Evolutionary conservation across 306 rosid genomes (phyloP).

Genomic region (Quercus agrifolia): DNA sequence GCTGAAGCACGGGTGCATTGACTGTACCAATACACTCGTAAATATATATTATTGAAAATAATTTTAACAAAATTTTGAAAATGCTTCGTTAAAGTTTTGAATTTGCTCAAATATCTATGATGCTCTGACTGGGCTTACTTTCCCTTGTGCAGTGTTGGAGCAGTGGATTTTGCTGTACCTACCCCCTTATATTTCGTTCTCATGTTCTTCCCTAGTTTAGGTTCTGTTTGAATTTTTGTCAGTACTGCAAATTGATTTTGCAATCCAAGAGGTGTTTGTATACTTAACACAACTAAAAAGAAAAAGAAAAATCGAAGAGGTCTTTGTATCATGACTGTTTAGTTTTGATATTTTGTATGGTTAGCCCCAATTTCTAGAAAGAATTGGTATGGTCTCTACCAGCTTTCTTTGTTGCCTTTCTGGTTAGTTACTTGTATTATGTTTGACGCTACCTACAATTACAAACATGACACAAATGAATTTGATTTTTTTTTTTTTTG

Average conservation of each 20-base stretch:
- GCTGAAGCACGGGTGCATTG: not conserved
- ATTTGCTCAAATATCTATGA: not conserved
- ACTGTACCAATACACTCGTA: not conserved
- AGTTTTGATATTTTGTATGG: too few species aligned
- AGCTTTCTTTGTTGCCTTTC: too few species aligned
- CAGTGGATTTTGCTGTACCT: conserved; percentile 93
- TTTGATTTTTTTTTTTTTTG: too few species aligned
- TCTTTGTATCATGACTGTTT: too few species aligned
- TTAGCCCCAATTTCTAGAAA: too few species aligned
- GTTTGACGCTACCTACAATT: too few species aligned
- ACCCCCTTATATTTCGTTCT: conserved; percentile 81
- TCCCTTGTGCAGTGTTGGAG: conserved; percentile 81
- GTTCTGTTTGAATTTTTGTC: not conserved
- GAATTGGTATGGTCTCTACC: too few species aligned
- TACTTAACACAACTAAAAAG: too few species aligned
- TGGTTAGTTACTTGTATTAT: too few species aligned
- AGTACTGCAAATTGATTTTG: not conserved
- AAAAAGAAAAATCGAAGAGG: not conserved
- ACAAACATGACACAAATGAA: too few species aligned
- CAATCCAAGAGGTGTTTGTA: not conserved
- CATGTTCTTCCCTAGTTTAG: conserved; percentile 46
- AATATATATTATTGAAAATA: not conserved
- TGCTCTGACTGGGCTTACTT: not conserved
- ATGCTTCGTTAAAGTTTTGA: not conserved
- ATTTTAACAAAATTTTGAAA: not conserved